Base-by-base conservation (phyloP, 129 eudicot genomes). In the Glebionis coronaria region DNA sequence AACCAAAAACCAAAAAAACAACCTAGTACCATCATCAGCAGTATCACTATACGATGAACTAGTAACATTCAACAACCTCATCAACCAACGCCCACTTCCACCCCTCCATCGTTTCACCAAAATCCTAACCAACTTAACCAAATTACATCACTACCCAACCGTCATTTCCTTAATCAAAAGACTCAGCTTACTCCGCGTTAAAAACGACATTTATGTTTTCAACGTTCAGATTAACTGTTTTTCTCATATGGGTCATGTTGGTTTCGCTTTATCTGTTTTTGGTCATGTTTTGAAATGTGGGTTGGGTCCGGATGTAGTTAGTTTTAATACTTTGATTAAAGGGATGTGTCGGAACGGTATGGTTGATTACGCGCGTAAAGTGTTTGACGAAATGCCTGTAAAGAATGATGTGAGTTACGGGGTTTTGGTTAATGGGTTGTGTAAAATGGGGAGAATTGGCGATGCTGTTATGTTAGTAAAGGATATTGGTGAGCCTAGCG, bases 371-470 rank as follows among this genome's bases (percentile, higher is more conserved):
- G 79, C 79, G 50, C 54, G 0, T 61, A 16, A 74, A 49, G 19
- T 74, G 73, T 74, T 74, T 9, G 73, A 74, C 35, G 2, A 74
- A 74, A 74, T 74, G 79, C 35, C 38, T 5, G 55, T 35, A 11
- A 68, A 61, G 2, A 67, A 67, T 5, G 61, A 4, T 21, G 47
- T 74, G 14, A 74, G 68, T 15, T 74, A 74, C 8, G 79, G 79
- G 45, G 58, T 73, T 1, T 46, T 74, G 73, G 52, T 58, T 4
- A 40, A 74, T 3, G 68, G 81, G 6, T 52, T 70, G 76, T 76
- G 81, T 31, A 76, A 76, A 76, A 11, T 45, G 61, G 72, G 81
- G 1, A 38, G 63, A 0, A 16, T 10, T 45, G 25, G 16, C 56
- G 81, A 62, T 16, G 81, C 81, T 12, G 23, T 76, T 19, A 19